These are phyloP conservation scores for Solanum aculeatissimum DNA, from an alignment of 305 asterid species.

Conservation along the genomic window DNA sequence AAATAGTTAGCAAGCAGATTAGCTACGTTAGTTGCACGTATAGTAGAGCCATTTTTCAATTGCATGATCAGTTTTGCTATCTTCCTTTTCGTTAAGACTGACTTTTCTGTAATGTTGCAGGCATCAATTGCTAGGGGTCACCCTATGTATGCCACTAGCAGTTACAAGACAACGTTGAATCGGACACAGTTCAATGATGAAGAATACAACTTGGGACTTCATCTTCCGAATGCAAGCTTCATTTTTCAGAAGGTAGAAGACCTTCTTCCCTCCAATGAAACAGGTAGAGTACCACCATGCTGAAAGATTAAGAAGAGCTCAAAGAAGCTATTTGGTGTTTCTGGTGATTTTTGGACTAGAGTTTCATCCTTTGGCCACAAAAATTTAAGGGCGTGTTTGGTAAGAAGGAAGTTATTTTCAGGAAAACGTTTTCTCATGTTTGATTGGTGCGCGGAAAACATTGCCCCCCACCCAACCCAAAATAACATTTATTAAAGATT, in stretches of 20 bases:
- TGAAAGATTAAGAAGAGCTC: background rate
- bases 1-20: background rate
- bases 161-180: conserved; percentile 33
- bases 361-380: background rate
- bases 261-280: conserved; percentile 21
- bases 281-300: background rate
- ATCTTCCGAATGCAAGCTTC: conserved; percentile 45
- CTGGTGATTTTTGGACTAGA: background rate
- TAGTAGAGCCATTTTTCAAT: background rate
- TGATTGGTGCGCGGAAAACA: background rate
- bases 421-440: background rate
- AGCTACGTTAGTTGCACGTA: background rate
- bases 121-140: conserved; percentile 62
- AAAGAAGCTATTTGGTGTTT: background rate
- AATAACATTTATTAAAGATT: background rate
- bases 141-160: conserved; percentile 40
- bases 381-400: background rate
- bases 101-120: conserved; percentile 18
- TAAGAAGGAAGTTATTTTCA: too few species aligned
- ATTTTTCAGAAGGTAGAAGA: conserved; percentile 40
- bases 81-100: background rate
- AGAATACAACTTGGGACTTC: conserved; percentile 28
- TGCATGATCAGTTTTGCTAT: background rate
- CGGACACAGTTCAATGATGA: conserved; percentile 27
- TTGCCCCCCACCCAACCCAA: too few species aligned